Evolutionary conservation across 2,329 filamentous ascomycete species (phyloP), one percentile per base, ranked within the genome.

Genomic region (Tolypocladium endophyticum): DNA sequence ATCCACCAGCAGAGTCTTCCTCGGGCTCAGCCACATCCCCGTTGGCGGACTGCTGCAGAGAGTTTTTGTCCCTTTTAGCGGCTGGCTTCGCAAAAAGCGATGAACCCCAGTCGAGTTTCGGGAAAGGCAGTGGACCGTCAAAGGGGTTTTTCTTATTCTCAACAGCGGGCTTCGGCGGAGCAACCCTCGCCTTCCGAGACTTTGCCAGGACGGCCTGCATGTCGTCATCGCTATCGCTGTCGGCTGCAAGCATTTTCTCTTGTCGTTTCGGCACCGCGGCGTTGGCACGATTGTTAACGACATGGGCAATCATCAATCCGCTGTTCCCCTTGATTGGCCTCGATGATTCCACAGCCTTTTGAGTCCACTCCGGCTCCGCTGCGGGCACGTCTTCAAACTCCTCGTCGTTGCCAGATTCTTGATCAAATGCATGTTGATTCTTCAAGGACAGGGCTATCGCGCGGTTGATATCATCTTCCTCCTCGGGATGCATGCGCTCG

Each of bases 381-480:
- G 75, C 72, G 1, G 76, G 71, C 4, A 81, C 73, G 61, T 85
- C 82, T 61, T 82, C 80, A 14, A 83, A 77, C 4, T 79, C 70
- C 2, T 74, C 72, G 1, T 78, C 73, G 0, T 76, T 72, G 3
- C 78, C 75, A 11, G 74, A 62, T 18, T 68, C 70, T n/a, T 61
- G n/a, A 11, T 64, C 70, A 5, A 73, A 62, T 0, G 72, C 75
- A 61, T 86, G 78, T 55, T 87, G 81, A n/a, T 78, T 87, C 65
- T 87, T 82, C 43, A 97, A 75, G 6, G 93, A 97, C 73, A 97
- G 79, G 2, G 89, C 88, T 68, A 97, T 96, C 16, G 93, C 92
- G 62, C 81, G 82, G 61, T 85, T 85, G 7, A 97, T 78, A 57
- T 96, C 90, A 53, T 84, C 80, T 47, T 78, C 72, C 59, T 78